These are phyloP conservation scores for Aureoboletus auriporus DNA, from an alignment of 768 basidiomycete species.

Conservation along the genomic window DNA sequence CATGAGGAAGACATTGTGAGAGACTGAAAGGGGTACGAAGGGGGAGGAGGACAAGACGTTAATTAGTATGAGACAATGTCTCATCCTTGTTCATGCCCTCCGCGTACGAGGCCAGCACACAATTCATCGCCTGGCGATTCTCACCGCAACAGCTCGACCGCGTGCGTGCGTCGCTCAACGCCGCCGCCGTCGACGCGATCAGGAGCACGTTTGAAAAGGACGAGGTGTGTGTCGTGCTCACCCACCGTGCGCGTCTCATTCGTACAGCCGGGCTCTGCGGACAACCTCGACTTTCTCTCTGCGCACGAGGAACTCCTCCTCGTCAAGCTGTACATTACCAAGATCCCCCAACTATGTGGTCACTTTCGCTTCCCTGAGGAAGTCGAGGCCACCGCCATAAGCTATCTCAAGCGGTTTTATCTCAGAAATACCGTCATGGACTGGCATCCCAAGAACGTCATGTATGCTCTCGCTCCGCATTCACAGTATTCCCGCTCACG, in stretches of 20 bases:
- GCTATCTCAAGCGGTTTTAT: conserved; percentile 95
- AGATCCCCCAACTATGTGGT: conserved; percentile 80
- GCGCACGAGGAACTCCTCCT: conserved; percentile 85
- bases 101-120: conserved; percentile 75
- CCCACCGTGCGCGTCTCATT: background rate
- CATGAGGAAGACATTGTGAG: conserved; percentile 43
- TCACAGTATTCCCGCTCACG: background rate
- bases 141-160: conserved; percentile 60
- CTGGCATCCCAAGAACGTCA: conserved; percentile 98
- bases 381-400: conserved; percentile 88
- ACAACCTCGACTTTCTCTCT: conserved; percentile 60
- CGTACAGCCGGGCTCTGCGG: conserved; percentile 68
- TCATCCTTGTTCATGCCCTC: conserved; percentile 22
- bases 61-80: too few relatives aligned
- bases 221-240: conserved; percentile 48
- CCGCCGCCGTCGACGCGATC: conserved; percentile 72
- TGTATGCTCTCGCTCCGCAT: conserved; percentile 50
- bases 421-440: conserved; percentile 98
- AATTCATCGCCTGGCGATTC: conserved; percentile 87
- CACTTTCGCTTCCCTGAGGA: conserved; percentile 88
- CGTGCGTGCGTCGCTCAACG: conserved; percentile 66
- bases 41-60: conserved; percentile 41
- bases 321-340: conserved; percentile 84
- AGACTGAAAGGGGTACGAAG: conserved; percentile 41
- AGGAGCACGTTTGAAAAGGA: conserved; percentile 73